Conservation (phyloP, 805 yeast genomes). For the Dipodascopsis uninucleata region DNA sequence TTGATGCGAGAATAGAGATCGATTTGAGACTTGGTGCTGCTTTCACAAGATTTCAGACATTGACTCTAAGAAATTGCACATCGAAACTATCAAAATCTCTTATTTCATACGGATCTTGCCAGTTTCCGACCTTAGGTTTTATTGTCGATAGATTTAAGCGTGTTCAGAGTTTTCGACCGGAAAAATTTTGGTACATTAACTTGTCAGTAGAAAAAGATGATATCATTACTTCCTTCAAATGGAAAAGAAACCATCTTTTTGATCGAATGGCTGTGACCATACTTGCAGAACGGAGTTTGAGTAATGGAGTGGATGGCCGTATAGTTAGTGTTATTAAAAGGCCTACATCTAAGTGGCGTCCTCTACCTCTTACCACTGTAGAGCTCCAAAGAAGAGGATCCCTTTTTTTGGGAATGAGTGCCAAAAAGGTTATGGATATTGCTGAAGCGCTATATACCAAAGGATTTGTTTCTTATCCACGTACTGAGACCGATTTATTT, state of each 20-base stretch:
- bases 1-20: constrained; percentile 75
- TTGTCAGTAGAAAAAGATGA: constrained; percentile 37
- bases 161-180: constrained; percentile 66
- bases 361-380: constrained; percentile 91
- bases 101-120: constrained; percentile 88
- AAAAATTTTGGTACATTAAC: constrained; percentile 73
- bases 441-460: constrained; percentile 85
- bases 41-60: constrained; percentile 76
- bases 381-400: constrained; percentile 87
- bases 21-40: constrained; percentile 88
- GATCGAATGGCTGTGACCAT: constrained; percentile 64
- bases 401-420: constrained; percentile 64
- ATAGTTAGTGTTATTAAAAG: constrained; percentile 51
- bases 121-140: constrained; percentile 94
- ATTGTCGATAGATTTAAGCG: constrained; percentile 87
- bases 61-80: constrained; percentile 35
- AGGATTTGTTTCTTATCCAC: constrained; percentile 90
- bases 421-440: constrained; percentile 65
- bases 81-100: constrained; percentile 31
- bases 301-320: constrained; percentile 49
- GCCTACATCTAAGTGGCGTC: constrained; percentile 73
- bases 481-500: constrained; percentile 92
- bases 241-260: constrained; percentile 71
- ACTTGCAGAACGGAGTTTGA: constrained; percentile 64
- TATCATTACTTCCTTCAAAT: constrained; percentile 47